Base-by-base conservation (phyloP, 2,329 filamentous ascomycete species). In the Parascedosporium putredinis region DNA sequence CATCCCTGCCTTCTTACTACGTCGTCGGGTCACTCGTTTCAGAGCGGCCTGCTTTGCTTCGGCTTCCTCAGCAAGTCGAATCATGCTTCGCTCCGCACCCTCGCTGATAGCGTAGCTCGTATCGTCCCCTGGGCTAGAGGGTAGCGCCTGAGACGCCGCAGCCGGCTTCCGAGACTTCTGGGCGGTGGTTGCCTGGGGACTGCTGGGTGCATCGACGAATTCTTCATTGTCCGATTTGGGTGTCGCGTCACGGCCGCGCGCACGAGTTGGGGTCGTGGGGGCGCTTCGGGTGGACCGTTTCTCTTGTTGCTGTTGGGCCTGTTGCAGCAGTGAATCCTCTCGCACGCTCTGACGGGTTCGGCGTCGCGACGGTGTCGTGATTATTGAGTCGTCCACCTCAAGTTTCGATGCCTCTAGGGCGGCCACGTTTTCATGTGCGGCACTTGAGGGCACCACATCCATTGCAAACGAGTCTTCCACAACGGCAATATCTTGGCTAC, bases 151-250 rank as follows among this genome's bases (percentile, higher is more conserved):
- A 6, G 36, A 7, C 23, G 38, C 38, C 38, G 20, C 23, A 10
- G 38, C 10, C 2, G 16, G 12, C 9, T 43, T 18, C 36, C 14
- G 47, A 4, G 22, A 24, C 24, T n/a, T 49, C 16, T 8, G 22
- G n/a, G 34, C 23, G 8, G 23, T 3, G 50, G 29, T 6, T 60
- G 56, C 3, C 25, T 61, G 52, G 6, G 71, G 72, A 50, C 70
- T 76, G 29, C 64, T 70, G 40, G 63, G 64, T 10, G 73, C 73
- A 58, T 79, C 74, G 34, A 75, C 66, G 55, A 71, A 76, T 18
- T 68, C 66, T n/a, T 75, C 69, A 5, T 65, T 63, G 18, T 65
- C 69, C 2, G 69, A 71, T 46, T 62, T 72, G 1, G 70, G 67
- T 5, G 68, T 69, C 27, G 65, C 64, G 27, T 64, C 56, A 18